Percentiles rank a stretch among this genome's conserved stretches.
phyloP scores from a whole-genome alignment of 306 rosid genomes.

The Quercus dentata region DNA sequence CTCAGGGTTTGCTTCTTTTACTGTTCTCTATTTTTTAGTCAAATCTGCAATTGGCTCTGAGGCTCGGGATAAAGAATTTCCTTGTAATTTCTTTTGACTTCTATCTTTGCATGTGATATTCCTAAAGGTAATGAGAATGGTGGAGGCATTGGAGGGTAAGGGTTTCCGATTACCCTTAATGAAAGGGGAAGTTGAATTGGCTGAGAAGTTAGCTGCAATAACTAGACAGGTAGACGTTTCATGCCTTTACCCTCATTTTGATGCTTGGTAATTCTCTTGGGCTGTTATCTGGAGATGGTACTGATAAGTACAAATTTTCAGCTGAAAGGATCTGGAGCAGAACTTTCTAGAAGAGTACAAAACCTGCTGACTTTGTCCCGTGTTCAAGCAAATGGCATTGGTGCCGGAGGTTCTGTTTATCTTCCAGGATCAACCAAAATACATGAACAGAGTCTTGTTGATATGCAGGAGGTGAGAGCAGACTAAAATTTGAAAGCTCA shows the following conservation, averaged over 20 bases:
- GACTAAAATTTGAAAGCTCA: neutral
- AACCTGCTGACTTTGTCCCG: conserved; percentile 67
- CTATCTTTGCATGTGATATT: conserved; percentile 9
- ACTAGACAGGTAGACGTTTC: conserved; percentile 67
- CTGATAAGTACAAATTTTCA: conserved; percentile 41
- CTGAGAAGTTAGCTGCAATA: conserved; percentile 83
- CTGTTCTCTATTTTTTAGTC: conserved; percentile 1
- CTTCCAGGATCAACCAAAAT: conserved; percentile 89
- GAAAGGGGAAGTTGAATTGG: conserved; percentile 91
- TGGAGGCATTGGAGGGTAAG: conserved; percentile 91
- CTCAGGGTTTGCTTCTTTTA: neutral
- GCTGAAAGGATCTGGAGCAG: conserved; percentile 93
- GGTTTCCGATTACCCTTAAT: conserved; percentile 85
- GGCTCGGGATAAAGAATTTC: too few relatives aligned
- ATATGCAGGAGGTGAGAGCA: conserved; percentile 78
- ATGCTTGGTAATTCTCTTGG: neutral
- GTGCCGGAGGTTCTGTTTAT: conserved; percentile 54
- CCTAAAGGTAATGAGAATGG: conserved; percentile 80
- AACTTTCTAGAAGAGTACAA: conserved; percentile 88
- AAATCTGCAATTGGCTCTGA: too few relatives aligned
- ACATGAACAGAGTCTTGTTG: conserved; percentile 77
- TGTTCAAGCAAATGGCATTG: conserved; percentile 59
- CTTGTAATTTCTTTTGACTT: neutral
- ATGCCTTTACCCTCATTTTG: neutral
- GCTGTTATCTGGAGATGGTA: conserved; percentile 11